Evolutionary conservation across 805 yeast species (phyloP), one percentile per base, ranked within the genome.

Genomic region (Spathaspora sp.): DNA sequence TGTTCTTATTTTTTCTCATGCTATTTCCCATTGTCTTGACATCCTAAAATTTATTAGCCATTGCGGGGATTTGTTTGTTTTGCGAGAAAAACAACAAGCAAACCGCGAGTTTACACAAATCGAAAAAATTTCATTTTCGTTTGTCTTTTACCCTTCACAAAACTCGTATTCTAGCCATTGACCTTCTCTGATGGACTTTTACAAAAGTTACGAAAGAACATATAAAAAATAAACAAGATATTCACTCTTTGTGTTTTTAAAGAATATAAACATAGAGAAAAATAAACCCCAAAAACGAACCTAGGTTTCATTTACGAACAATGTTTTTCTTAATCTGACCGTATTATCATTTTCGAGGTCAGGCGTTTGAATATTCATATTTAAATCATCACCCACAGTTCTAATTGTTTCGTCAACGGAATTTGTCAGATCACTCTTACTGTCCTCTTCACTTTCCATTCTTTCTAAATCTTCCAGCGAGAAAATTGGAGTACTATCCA

Each of bases 401-500:
- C 11, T 12, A 29, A 29, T 29, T 11, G 40, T 19, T 23, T 39
- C 47, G 48, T 20, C 46, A 40, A 14, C 46, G 32, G 19, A 31
- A 48, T 8, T 12, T 44, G 14, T 52, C 52, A 26, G 44, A 28
- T 20, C 16, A 16, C 18, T 35, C 35, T 31, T 42, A 29, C 16
- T 43, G 52, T 14, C 44, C 47, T 23, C 43, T 3, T 42, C 44
- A 18, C 17, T 40, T 5, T 19, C n/a, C 7, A 42, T 42, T 42
- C 44, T 45, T 17, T 45, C 52, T 10, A 46, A 44, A 19, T 47
- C 52, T 9, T 47, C 54, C 18, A 48, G 42, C 12, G 59, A 66
- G 55, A 69, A 68, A 26, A 69, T 67, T 5, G 71, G 68, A 28
- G 66, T 55, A 49, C 66, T 63, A 6, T 60, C 61, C 53, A 68